Conservation (phyloP, 441 rosid species). For the Macaranga tanarius region DNA sequence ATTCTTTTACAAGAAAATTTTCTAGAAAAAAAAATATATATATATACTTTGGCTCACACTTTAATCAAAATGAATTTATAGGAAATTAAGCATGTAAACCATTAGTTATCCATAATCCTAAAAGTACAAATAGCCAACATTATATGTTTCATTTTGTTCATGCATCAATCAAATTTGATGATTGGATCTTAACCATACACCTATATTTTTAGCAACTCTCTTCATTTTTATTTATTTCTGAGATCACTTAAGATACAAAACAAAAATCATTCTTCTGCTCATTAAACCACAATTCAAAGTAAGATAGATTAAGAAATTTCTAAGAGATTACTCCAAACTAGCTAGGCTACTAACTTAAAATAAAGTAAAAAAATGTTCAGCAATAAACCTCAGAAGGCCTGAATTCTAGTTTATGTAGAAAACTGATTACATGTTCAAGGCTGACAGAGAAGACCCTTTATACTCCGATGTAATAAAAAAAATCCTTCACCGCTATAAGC, state of each 20-base stretch:
- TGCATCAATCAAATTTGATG: too few relatives aligned
- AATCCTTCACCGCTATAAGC: neutral
- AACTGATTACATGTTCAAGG: conserved; percentile 17
- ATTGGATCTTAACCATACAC: too few relatives aligned
- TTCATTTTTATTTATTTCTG: too few relatives aligned
- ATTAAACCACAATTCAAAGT: neutral
- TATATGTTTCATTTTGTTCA: too few relatives aligned
- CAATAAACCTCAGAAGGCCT: conserved; percentile 25
- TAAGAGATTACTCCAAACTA: conserved; percentile 17
- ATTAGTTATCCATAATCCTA: too few relatives aligned
- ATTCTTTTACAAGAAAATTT: too few relatives aligned
- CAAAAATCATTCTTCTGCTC: neutral
- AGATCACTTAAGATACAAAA: neutral
- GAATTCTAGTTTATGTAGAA: conserved; percentile 11
- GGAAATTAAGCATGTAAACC: too few relatives aligned
- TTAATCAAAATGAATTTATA: too few relatives aligned
- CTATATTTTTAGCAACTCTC: too few relatives aligned
- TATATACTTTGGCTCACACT: too few relatives aligned
- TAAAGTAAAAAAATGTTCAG: conserved; percentile 5
- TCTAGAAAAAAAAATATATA: too few relatives aligned
- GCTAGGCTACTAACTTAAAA: conserved; percentile 9
- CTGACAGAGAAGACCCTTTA: neutral
- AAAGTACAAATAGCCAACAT: too few relatives aligned
- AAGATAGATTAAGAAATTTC: conserved; percentile 4
- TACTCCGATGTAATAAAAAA: neutral